A percentile compares a stretch with the other conserved stretches of the same genome.
phyloP scores from a whole-genome alignment of 768 basidiomycete genomes.

The Leccinum variicolor region DNA sequence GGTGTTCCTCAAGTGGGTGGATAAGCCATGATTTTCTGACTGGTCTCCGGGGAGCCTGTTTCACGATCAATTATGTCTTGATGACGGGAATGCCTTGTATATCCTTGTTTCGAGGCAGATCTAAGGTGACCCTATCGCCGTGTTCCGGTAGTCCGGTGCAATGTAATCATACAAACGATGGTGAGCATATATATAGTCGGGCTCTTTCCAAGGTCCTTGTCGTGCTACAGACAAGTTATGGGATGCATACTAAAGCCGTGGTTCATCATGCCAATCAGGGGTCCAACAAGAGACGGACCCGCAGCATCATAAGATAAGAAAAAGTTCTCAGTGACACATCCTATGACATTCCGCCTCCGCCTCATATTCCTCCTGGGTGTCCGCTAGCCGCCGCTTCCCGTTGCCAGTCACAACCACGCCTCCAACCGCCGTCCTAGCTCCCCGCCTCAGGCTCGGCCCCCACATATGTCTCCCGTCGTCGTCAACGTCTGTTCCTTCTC shows the following conservation, averaged over 20 bases:
- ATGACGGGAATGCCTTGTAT: no score
- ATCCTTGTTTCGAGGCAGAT: no score
- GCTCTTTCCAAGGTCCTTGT: neutral
- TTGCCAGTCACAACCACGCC: constrained; percentile 56
- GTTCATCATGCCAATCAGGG: neutral
- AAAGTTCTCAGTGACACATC: constrained; percentile 4
- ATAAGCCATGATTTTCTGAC: neutral
- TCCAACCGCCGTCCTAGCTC: constrained; percentile 74
- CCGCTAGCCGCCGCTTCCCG: constrained; percentile 12
- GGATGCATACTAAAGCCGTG: neutral
- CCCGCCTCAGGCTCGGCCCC: constrained; percentile 74
- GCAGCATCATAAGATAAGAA: neutral
- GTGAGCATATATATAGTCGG: no score
- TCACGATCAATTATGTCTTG: neutral
- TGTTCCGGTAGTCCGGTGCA: no score
- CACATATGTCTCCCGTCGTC: constrained; percentile 72
- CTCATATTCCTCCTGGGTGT: constrained; percentile 14
- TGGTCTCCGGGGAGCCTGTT: neutral
- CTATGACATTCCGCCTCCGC: constrained; percentile 9
- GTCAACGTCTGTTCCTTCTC: constrained; percentile 70
- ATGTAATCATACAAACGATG: neutral
- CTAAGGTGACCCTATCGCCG: no score
- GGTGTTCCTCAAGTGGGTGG: no score
- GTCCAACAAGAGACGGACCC: neutral
- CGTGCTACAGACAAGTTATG: neutral